Percentiles rank a stretch among this genome's conserved stretches.
Conservation (phyloP, 148 eudicot species). For the Vaccinium vitisidaea region DNA sequence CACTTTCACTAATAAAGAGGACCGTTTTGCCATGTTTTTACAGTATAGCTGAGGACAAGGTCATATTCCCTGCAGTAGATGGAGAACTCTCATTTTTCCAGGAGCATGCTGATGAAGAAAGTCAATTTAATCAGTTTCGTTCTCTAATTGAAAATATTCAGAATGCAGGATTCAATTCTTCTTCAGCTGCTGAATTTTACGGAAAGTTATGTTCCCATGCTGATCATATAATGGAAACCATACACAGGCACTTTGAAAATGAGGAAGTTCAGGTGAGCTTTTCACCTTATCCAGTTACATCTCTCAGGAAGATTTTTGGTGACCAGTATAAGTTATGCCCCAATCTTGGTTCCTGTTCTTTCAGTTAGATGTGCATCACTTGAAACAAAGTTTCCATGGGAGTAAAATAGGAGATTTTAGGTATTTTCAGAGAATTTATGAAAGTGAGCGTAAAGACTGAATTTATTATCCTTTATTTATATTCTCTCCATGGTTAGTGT, state of each 20-base stretch:
- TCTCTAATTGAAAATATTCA: conserved; percentile 80
- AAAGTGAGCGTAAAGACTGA: background rate
- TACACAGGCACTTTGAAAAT: conserved; percentile 67
- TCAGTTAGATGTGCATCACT: background rate
- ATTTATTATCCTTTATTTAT: background rate
- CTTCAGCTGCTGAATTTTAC: conserved; percentile 63
- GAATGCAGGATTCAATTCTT: conserved; percentile 64
- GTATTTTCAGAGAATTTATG: background rate
- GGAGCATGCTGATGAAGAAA: conserved; percentile 90
- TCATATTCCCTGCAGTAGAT: conserved; percentile 92
- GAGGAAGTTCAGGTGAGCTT: conserved; percentile 81
- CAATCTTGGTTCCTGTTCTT: background rate
- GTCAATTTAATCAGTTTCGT: conserved; percentile 74
- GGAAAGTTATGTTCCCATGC: conserved; percentile 69
- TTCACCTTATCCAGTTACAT: background rate
- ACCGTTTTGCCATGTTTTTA: conserved; percentile 9
- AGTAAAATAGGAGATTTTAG: background rate
- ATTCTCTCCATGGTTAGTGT: background rate
- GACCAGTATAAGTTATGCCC: conserved; percentile 12
- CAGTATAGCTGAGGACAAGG: conserved; percentile 97
- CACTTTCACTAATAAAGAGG: background rate
- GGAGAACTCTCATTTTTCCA: conserved; percentile 76
- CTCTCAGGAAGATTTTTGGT: conserved; percentile 5
- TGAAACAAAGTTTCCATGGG: background rate
- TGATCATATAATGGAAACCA: conserved; percentile 77